Evolutionary conservation across 116 monocot species (phyloP).

Genomic region (Cymodocea nodosa): DNA sequence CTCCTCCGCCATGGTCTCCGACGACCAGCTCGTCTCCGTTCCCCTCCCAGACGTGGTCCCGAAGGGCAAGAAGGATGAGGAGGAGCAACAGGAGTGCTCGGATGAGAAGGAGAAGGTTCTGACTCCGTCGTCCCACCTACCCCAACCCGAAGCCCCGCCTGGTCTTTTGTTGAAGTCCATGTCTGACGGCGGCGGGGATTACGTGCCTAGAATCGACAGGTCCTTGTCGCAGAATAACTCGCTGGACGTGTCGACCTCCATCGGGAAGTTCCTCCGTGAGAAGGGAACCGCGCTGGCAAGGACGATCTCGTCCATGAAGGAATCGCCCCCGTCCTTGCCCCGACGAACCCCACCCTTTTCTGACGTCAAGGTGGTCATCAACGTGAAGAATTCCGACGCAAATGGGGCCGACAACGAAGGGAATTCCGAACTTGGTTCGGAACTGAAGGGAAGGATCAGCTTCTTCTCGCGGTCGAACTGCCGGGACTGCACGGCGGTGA

Average conservation of each 20-base stretch:
- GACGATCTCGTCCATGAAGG: slow-evolving; percentile 21
- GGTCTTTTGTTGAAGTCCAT: slow-evolving; percentile 12
- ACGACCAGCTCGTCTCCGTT: too few relatives aligned
- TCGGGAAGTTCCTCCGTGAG: slow-evolving; percentile 45
- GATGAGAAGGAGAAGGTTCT: neutral
- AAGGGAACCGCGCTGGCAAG: slow-evolving; percentile 24
- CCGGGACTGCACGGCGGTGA: slow-evolving; percentile 73
- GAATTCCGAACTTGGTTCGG: slow-evolving; percentile 8
- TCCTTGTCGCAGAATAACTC: slow-evolving; percentile 4
- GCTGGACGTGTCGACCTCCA: slow-evolving; percentile 15
- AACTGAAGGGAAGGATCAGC: slow-evolving; percentile 43
- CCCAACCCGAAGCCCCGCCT: slow-evolving; percentile 52
- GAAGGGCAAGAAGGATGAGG: too few relatives aligned
- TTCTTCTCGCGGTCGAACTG: slow-evolving; percentile 92
- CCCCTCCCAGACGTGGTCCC: too few relatives aligned
- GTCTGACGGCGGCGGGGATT: slow-evolving; percentile 5
- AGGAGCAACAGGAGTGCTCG: neutral
- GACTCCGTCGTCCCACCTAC: slow-evolving; percentile 24
- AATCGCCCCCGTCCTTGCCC: neutral
- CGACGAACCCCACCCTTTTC: neutral
- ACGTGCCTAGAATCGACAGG: neutral
- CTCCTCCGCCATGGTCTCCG: too few relatives aligned
- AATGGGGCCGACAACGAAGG: neutral
- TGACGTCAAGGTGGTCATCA: slow-evolving; percentile 53
- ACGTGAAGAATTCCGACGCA: slow-evolving; percentile 14